phyloP scores from a whole-genome alignment of 345 rosid species.

The Eutrema heterophyllum region DNA sequence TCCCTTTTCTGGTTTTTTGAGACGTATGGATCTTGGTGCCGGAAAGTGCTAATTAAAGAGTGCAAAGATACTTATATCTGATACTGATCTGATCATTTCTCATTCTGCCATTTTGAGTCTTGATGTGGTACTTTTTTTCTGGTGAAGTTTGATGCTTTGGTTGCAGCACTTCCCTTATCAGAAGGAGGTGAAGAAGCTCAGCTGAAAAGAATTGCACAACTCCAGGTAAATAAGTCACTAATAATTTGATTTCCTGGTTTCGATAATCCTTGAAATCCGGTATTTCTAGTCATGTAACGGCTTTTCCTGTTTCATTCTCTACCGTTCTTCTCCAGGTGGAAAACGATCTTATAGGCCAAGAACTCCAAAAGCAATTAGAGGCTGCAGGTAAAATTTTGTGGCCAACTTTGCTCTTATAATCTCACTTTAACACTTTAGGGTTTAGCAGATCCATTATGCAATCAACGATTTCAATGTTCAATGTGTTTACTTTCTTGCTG shows the following conservation, averaged over 20 bases:
- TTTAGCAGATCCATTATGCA: background rate
- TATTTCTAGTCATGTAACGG: background rate
- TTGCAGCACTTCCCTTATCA: constrained; percentile 80
- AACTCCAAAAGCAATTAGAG: constrained; percentile 87
- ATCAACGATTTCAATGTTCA: background rate
- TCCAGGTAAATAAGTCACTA: constrained; percentile 42
- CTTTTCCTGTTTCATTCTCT: background rate
- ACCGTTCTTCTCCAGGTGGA: constrained; percentile 48
- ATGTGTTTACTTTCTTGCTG: background rate
- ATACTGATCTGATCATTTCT: background rate
- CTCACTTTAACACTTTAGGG: too few species aligned
- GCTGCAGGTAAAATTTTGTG: constrained; percentile 61
- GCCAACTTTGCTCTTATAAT: background rate
- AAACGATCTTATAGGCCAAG: constrained; percentile 78
- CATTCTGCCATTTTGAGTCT: background rate
- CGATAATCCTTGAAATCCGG: background rate
- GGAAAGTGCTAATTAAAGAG: background rate
- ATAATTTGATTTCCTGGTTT: background rate
- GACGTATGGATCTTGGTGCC: background rate
- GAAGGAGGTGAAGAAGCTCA: constrained; percentile 97
- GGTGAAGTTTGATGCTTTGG: constrained; percentile 84
- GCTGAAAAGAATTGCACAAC: constrained; percentile 67
- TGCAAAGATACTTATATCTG: background rate
- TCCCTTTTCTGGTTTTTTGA: background rate
- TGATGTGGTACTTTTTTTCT: background rate